Evolutionary conservation across 805 yeast genomes (phyloP), one percentile per base, ranked within the genome.

Genomic region (Naumovozyma baii): DNA sequence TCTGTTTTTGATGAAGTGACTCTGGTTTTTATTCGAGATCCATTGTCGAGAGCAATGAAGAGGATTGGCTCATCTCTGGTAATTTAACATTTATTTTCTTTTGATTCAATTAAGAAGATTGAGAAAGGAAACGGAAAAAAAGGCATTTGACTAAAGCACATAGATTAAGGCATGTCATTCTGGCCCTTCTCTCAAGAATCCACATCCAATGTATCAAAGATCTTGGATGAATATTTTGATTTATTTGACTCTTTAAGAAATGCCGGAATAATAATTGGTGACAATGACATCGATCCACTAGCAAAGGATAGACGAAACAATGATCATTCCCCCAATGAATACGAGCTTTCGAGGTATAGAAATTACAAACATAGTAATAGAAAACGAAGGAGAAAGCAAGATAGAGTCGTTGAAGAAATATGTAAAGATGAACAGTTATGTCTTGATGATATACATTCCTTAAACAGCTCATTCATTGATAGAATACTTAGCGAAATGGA

Each of bases 101-200:
- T n/a, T n/a, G n/a, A n/a, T n/a, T n/a, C n/a, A n/a, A n/a, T n/a
- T n/a, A n/a, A n/a, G n/a, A n/a, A n/a, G n/a, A n/a, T n/a, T n/a
- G n/a, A n/a, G n/a, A n/a, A n/a, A n/a, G n/a, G n/a, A n/a, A n/a
- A n/a, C n/a, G n/a, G n/a, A n/a, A n/a, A n/a, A n/a, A n/a, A n/a
- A n/a, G n/a, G n/a, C n/a, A n/a, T n/a, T n/a, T n/a, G n/a, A n/a
- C n/a, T n/a, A n/a, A n/a, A n/a, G n/a, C n/a, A n/a, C n/a, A n/a
- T n/a, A n/a, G n/a, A n/a, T n/a, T n/a, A n/a, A n/a, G n/a, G n/a
- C n/a, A 49, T 63, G 68, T 61, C 68, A 10, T 61, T 63, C 49
- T 64, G 68, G 68, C 67, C 66, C 18, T 63, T 64, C 50, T 64
- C 64, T 44, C 61, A 61, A 41, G 26, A 22, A 7, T 51, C 49